Conservation (phyloP, 208 protist genomes). For the Angomonas deanei region DNA sequence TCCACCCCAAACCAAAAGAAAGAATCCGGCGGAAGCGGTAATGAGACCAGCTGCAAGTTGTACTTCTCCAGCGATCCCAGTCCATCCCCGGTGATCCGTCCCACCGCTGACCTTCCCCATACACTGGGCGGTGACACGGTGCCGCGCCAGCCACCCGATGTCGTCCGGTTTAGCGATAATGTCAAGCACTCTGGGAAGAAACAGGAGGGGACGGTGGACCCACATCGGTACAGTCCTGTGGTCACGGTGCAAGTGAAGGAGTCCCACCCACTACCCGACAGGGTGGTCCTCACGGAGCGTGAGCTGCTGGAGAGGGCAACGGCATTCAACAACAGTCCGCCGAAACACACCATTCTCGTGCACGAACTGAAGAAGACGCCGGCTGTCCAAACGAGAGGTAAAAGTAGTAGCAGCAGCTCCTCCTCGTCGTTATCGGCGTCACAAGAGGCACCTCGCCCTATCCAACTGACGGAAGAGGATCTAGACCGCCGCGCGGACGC, state of each 20-base stretch:
- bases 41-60: not conserved
- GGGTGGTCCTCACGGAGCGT: too few species aligned
- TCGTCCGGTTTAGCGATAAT: not conserved
- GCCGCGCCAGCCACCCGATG: not conserved
- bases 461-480: not conserved
- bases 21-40: too few species aligned
- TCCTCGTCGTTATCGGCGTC: too few species aligned
- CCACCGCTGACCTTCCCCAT: not conserved
- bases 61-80: not conserved
- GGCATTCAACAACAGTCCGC: not conserved
- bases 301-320: not conserved
- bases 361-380: not conserved
- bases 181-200: not conserved
- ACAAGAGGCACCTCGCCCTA: not conserved
- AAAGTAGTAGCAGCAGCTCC: not conserved
- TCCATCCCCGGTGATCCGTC: not conserved
- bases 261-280: not conserved
- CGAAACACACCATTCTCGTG: not conserved
- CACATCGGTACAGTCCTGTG: too few species aligned
- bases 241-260: too few species aligned
- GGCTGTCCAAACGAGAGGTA: not conserved
- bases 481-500: too few species aligned
- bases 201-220: too few species aligned
- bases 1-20: too few species aligned
- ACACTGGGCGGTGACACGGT: not conserved